Conservation (phyloP, 2,329 filamentous ascomycete species). For the Aureobasidium sp. region DNA sequence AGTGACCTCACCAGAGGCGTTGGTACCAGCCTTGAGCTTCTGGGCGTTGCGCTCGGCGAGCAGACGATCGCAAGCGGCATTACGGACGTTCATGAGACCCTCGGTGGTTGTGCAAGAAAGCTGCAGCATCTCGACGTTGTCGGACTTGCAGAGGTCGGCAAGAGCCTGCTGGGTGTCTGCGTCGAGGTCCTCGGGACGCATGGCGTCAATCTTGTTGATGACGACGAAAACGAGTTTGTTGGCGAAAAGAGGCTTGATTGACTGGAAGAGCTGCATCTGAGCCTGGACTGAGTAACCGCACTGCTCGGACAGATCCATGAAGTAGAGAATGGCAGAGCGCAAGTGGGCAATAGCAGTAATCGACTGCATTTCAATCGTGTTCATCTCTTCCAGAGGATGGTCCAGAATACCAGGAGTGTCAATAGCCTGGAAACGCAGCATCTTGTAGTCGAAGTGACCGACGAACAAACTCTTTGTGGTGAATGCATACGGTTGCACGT, state of each 20-base stretch:
- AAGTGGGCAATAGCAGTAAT: slow-evolving; percentile 97
- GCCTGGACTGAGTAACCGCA: slow-evolving; percentile 90
- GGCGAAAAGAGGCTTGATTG: slow-evolving; percentile 91
- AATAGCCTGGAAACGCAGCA: slow-evolving; percentile 82
- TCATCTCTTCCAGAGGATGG: slow-evolving; percentile 98
- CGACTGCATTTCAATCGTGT: slow-evolving; percentile 98
- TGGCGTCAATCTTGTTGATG: slow-evolving; percentile 96
- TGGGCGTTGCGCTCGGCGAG: slow-evolving; percentile 89
- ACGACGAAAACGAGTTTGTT: slow-evolving; percentile 97
- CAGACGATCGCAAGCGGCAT: slow-evolving; percentile 84
- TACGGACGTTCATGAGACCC: slow-evolving; percentile 90
- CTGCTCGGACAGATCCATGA: slow-evolving; percentile 96
- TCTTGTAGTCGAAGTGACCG: slow-evolving; percentile 96
- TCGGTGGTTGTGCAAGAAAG: slow-evolving; percentile 93
- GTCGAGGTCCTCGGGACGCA: slow-evolving; percentile 79
- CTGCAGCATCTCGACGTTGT: slow-evolving; percentile 87
- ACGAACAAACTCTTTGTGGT: slow-evolving; percentile 97
- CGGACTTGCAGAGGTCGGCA: slow-evolving; percentile 71
- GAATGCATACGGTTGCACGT: slow-evolving; percentile 96
- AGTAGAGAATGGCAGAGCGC: slow-evolving; percentile 90
- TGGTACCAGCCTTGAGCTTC: slow-evolving; percentile 86
- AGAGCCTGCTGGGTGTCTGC: slow-evolving; percentile 69
- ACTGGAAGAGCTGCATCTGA: slow-evolving; percentile 91
- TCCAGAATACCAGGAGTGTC: slow-evolving; percentile 98
- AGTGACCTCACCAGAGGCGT: slow-evolving; percentile 65